phyloP scores from a whole-genome alignment of 2,329 filamentous ascomycete genomes.

The Pestalotiopsis sp. region DNA sequence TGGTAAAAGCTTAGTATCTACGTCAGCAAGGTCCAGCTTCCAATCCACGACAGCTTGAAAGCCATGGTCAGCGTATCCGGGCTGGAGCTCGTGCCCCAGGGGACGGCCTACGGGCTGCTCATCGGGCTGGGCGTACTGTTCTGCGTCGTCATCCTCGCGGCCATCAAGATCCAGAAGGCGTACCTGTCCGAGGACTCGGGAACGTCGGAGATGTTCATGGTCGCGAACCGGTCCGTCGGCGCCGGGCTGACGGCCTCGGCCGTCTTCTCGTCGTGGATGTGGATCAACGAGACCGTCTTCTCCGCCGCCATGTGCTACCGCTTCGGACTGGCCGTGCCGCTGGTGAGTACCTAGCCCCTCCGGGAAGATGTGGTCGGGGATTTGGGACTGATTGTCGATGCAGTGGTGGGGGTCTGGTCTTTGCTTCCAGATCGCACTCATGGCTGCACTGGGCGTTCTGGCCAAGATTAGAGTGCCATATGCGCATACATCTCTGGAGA shows the following conservation, averaged over 20 bases:
- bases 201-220: conserved; percentile 48
- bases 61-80: conserved; percentile 6
- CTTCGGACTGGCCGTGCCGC: conserved; percentile 26
- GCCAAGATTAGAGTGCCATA: conserved; percentile 52
- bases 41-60: no score
- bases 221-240: conserved; percentile 34
- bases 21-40: no score
- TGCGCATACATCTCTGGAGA: conserved; percentile 53
- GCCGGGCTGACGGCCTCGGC: conserved; percentile 32
- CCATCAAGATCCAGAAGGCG: conserved; percentile 46
- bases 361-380: no score
- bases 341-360: conserved; percentile 2
- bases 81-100: conserved; percentile 31
- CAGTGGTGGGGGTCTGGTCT: conserved; percentile 33
- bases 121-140: conserved; percentile 51
- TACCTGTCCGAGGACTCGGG: conserved; percentile 44
- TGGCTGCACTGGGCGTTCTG: conserved; percentile 50
- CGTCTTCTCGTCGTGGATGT: conserved; percentile 40
- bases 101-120: conserved; percentile 47
- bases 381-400: no score
- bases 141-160: conserved; percentile 46
- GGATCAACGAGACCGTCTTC: conserved; percentile 45
- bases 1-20: no score
- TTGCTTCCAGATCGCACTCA: conserved; percentile 49
- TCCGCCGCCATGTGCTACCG: conserved; percentile 35